Percentiles rank a stretch among this genome's conserved stretches.
Evolutionary conservation across 306 rosid genomes (phyloP).

Genomic region (Trifolium pratense): DNA sequence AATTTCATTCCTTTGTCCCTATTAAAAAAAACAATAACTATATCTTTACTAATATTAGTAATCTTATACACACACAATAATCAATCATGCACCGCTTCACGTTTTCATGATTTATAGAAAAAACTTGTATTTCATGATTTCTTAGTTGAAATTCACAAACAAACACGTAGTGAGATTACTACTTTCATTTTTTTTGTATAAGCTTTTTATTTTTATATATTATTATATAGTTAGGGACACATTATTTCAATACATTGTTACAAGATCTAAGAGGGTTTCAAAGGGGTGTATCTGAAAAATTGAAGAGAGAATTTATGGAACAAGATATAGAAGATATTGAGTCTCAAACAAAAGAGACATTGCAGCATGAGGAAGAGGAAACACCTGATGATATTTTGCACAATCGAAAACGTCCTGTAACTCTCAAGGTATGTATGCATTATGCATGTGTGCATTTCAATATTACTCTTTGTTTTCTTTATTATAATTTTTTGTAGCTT

Average conservation of each 20-base stretch:
- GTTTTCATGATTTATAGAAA: slow-evolving; percentile 10
- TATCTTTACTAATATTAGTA: slow-evolving; percentile 28
- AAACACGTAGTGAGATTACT: slow-evolving; percentile 3
- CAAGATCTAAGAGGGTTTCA: slow-evolving; percentile 26
- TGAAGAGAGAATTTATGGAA: slow-evolving; percentile 32
- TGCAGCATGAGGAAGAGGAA: slow-evolving; percentile 17
- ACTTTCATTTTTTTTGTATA: slow-evolving; percentile 9
- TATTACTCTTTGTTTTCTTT: not conserved
- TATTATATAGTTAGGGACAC: not conserved
- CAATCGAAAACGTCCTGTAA: slow-evolving; percentile 49
- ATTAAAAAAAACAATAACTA: not conserved
- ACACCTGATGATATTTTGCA: slow-evolving; percentile 33
- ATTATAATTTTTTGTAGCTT: not conserved
- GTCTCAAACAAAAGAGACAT: slow-evolving; percentile 38
- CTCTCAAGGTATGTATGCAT: slow-evolving; percentile 53
- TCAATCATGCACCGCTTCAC: slow-evolving; percentile 41
- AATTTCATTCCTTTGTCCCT: slow-evolving; percentile 13
- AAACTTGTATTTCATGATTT: slow-evolving; percentile 3
- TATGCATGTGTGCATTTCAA: not conserved
- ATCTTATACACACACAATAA: not conserved
- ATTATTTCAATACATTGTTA: not conserved
- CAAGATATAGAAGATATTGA: slow-evolving; percentile 58
- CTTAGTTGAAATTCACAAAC: slow-evolving; percentile 14
- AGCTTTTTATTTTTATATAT: not conserved
- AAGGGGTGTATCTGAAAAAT: slow-evolving; percentile 18